Percentiles rank a stretch among this genome's conserved stretches.
Evolutionary conservation across 345 rosid species (phyloP).

Genomic region (Citrus mangshanensis): DNA sequence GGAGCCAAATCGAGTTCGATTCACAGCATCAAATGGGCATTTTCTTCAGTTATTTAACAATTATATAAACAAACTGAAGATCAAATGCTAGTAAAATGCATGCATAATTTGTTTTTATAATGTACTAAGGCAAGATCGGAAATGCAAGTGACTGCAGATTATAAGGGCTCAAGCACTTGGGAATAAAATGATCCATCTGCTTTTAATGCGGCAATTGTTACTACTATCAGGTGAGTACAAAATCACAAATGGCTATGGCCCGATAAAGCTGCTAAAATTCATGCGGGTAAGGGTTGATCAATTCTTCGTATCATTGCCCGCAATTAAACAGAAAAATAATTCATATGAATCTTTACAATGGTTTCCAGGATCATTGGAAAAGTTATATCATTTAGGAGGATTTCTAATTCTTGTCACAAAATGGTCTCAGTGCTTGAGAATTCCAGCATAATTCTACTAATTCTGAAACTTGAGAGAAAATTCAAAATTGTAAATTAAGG

Average conservation of each 20-base stretch:
- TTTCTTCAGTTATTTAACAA: slow-evolving; percentile 25
- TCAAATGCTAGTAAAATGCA: neutral
- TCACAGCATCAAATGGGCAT: slow-evolving; percentile 27
- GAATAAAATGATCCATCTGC: slow-evolving; percentile 27
- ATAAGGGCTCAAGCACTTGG: slow-evolving; percentile 22
- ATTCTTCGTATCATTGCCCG: neutral
- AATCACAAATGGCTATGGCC: slow-evolving; percentile 35
- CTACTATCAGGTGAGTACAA: slow-evolving; percentile 30
- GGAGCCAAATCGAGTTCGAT: slow-evolving; percentile 12
- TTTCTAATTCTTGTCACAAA: slow-evolving; percentile 30
- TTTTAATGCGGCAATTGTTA: slow-evolving; percentile 18
- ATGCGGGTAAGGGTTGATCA: neutral
- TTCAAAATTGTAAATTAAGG: too few species aligned
- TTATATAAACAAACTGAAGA: neutral
- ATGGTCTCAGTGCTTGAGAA: slow-evolving; percentile 18
- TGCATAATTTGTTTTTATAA: neutral
- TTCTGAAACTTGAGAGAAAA: too few species aligned
- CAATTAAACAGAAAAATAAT: neutral
- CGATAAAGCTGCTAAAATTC: slow-evolving; percentile 19
- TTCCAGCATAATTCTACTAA: too few species aligned
- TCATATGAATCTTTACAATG: neutral
- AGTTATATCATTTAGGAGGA: slow-evolving; percentile 30
- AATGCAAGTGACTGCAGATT: slow-evolving; percentile 27
- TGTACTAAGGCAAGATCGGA: slow-evolving; percentile 16
- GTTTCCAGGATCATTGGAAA: slow-evolving; percentile 28